phyloP scores from a whole-genome alignment of 495 filamentous ascomycete species.

The Aspergillus steynii region DNA sequence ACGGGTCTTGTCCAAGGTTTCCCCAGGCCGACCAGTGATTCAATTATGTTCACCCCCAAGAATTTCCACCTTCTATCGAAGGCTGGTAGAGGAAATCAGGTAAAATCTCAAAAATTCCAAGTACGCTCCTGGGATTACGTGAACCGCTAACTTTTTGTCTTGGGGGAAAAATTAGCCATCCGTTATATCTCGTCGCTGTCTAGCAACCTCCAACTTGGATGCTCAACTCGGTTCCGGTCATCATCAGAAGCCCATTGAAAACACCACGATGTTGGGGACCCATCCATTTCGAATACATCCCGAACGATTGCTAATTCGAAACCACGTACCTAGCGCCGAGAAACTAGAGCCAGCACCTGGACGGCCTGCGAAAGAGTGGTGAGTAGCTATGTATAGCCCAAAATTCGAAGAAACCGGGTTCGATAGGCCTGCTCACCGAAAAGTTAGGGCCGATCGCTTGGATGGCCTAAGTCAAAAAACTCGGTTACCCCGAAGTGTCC shows the following conservation, averaged over 20 bases:
- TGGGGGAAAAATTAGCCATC: not conserved
- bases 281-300: not conserved
- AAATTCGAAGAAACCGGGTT: not conserved
- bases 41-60: not conserved
- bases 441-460: constrained; percentile 40
- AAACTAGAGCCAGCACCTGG: constrained; percentile 1
- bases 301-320: not conserved
- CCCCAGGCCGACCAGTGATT: not conserved
- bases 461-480: constrained; percentile 36
- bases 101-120: not conserved
- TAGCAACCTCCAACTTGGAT: not conserved
- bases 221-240: not conserved
- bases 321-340: not conserved
- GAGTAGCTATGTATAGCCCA: not conserved
- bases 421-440: constrained; percentile 14
- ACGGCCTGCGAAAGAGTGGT: constrained; percentile 16
- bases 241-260: not conserved
- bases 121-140: not conserved
- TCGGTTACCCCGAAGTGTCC: constrained; percentile 71
- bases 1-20: not conserved
- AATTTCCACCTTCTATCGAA: not conserved
- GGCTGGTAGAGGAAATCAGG: not conserved
- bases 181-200: not conserved
- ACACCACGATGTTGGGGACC: not conserved
- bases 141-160: not conserved